These are phyloP conservation scores for Eragrostis curvula DNA, from an alignment of 176 grass and related monocot genomes.

Conservation along the genomic window DNA sequence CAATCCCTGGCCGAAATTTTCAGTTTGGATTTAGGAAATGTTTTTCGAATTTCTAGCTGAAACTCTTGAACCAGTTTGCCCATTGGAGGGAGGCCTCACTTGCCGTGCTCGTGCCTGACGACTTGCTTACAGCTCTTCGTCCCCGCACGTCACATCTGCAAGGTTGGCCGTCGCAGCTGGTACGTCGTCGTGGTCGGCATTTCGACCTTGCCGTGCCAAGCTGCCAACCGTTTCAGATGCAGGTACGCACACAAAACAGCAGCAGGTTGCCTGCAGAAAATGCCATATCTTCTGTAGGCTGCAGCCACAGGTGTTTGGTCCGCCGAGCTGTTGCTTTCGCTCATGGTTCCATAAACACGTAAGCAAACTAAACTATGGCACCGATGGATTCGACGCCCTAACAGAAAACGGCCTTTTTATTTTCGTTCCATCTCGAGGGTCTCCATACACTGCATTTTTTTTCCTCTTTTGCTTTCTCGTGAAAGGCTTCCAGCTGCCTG, in stretches of 20 bases:
- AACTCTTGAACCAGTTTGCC: no score
- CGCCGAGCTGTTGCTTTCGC: constrained; percentile 14
- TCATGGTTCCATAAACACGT: background rate
- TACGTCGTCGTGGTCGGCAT: constrained; percentile 23
- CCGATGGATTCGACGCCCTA: constrained; percentile 7
- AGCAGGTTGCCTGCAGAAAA: constrained; percentile 3
- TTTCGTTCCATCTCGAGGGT: background rate
- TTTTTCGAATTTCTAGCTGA: no score
- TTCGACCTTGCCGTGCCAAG: constrained; percentile 26
- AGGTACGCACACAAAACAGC: no score
- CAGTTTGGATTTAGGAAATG: no score
- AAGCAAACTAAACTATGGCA: background rate
- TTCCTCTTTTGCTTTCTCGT: background rate
- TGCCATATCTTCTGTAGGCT: background rate
- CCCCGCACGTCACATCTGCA: background rate
- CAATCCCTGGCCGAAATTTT: no score
- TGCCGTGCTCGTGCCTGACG: background rate
- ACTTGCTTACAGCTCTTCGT: background rate
- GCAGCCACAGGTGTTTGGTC: constrained; percentile 7
- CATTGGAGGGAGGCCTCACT: no score
- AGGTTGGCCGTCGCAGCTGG: constrained; percentile 1
- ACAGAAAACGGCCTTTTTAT: constrained; percentile 33
- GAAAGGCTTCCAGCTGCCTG: background rate
- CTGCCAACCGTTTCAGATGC: background rate
- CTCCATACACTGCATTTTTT: background rate